These are phyloP conservation scores for Hymenoscyphus albidus DNA, from an alignment of 2,329 filamentous ascomycete genomes.

Conservation along the genomic window DNA sequence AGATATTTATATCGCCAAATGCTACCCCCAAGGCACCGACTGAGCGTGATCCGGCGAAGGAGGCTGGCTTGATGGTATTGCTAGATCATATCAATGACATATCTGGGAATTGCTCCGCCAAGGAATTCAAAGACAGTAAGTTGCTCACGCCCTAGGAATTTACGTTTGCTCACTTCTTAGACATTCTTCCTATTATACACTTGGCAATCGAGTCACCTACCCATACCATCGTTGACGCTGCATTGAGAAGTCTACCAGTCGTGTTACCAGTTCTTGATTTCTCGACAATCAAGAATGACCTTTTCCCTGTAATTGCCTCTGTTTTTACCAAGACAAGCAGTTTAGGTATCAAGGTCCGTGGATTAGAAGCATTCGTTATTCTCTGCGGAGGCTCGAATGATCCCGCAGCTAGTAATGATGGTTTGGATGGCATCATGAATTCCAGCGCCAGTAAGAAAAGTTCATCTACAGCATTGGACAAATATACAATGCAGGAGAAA, in stretches of 20 bases:
- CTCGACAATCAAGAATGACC: constrained; percentile 91
- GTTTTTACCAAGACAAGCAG: constrained; percentile 94
- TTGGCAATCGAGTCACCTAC: constrained; percentile 84
- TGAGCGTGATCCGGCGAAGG: constrained; percentile 77
- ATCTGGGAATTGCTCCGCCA: constrained; percentile 77
- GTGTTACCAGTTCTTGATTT: constrained; percentile 91
- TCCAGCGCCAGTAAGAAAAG: constrained; percentile 50
- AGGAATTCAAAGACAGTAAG: constrained; percentile 89
- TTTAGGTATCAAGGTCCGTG: constrained; percentile 89
- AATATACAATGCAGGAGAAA: constrained; percentile 98
- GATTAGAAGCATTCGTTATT: constrained; percentile 83
- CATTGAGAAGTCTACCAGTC: constrained; percentile 71
- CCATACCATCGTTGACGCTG: constrained; percentile 82
- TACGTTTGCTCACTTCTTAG: constrained; percentile 42
- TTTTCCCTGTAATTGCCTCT: constrained; percentile 85
- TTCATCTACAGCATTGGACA: constrained; percentile 80
- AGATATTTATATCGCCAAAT: constrained; percentile 67
- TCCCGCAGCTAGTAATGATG: constrained; percentile 55
- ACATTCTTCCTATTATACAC: constrained; percentile 82
- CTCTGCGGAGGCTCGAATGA: constrained; percentile 74
- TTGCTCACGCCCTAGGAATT: constrained; percentile 15
- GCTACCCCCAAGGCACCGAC: constrained; percentile 45
- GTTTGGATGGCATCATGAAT: constrained; percentile 66
- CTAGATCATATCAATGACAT: constrained; percentile 77
- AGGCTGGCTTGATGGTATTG: constrained; percentile 87